These are phyloP conservation scores for Phaeoacremonium minimum DNA, from an alignment of 2,329 filamentous ascomycete species.

Conservation along the genomic window DNA sequence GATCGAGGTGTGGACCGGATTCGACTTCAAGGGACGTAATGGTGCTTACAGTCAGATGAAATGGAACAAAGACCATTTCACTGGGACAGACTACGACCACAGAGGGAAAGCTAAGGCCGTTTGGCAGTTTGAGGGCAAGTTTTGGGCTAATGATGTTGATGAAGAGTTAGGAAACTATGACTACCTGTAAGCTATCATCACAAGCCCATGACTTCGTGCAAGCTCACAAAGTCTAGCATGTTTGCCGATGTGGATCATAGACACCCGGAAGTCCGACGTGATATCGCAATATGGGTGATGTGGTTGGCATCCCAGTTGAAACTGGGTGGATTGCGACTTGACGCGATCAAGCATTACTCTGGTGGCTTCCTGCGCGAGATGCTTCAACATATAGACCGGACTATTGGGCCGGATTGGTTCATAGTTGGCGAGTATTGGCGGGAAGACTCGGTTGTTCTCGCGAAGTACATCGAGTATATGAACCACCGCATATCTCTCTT, in stretches of 20 bases:
- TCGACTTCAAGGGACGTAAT: conserved; percentile 58
- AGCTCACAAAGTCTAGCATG: no score
- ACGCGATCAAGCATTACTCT: conserved; percentile 30
- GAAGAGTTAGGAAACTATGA: conserved; percentile 60
- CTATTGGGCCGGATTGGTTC: conserved; percentile 48
- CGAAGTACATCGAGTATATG: conserved; percentile 53
- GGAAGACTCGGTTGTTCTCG: conserved; percentile 49
- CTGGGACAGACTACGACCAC: conserved; percentile 63
- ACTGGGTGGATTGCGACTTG: conserved; percentile 25
- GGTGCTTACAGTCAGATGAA: conserved; percentile 56
- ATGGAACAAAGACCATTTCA: conserved; percentile 66
- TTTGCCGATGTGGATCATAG: conserved; percentile 27
- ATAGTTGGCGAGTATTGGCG: conserved; percentile 69
- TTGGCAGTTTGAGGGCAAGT: conserved; percentile 60
- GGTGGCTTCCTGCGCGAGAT: conserved; percentile 23
- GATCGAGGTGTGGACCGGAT: conserved; percentile 66
- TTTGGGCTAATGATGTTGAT: conserved; percentile 55
- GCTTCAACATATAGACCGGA: conserved; percentile 16
- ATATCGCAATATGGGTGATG: conserved; percentile 24
- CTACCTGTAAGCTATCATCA: conserved; percentile 16
- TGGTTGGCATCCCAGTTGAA: conserved; percentile 23
- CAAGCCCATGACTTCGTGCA: no score
- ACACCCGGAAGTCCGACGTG: conserved; percentile 22
- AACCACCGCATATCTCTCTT: conserved; percentile 54
- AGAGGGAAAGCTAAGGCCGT: conserved; percentile 51